Percentiles rank a stretch among this genome's conserved stretches.
phyloP scores from a whole-genome alignment of 1,284 basidiomycete genomes.

The Fomitopsis betulina region DNA sequence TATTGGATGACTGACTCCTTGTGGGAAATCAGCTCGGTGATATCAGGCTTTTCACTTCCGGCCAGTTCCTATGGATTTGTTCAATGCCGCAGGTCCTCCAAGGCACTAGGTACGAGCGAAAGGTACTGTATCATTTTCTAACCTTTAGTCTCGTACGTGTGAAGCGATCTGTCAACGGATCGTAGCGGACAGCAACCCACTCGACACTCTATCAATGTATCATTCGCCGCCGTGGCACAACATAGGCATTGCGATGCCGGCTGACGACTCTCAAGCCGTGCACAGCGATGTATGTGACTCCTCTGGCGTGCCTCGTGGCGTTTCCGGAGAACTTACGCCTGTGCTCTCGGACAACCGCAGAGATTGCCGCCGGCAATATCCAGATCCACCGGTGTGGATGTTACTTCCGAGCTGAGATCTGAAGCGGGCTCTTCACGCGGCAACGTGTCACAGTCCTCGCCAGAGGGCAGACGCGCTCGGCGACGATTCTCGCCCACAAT shows the following conservation, averaged over 20 bases:
- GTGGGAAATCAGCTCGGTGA: not conserved
- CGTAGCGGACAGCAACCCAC: not conserved
- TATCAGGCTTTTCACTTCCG: not conserved
- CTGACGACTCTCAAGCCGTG: not conserved
- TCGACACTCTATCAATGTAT: not conserved
- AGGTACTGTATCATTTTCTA: not conserved
- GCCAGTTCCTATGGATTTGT: not conserved
- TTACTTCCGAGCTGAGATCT: not conserved
- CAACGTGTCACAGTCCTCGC: not conserved
- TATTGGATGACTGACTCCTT: not conserved
- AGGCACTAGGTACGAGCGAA: not conserved
- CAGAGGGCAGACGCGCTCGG: not conserved
- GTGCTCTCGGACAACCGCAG: not conserved
- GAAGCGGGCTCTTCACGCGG: not conserved
- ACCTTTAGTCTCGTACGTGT: not conserved
- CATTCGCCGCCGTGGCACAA: not conserved
- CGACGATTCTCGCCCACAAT: not conserved
- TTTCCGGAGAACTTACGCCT: not conserved
- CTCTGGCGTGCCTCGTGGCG: not conserved
- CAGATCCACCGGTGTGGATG: not conserved
- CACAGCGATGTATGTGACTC: not conserved
- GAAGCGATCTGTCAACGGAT: not conserved
- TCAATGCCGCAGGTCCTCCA: not conserved
- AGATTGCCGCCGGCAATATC: not conserved
- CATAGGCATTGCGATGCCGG: not conserved